phyloP scores from a whole-genome alignment of 352 stramenopile genomes.

The Globisporangium apiculatum region DNA sequence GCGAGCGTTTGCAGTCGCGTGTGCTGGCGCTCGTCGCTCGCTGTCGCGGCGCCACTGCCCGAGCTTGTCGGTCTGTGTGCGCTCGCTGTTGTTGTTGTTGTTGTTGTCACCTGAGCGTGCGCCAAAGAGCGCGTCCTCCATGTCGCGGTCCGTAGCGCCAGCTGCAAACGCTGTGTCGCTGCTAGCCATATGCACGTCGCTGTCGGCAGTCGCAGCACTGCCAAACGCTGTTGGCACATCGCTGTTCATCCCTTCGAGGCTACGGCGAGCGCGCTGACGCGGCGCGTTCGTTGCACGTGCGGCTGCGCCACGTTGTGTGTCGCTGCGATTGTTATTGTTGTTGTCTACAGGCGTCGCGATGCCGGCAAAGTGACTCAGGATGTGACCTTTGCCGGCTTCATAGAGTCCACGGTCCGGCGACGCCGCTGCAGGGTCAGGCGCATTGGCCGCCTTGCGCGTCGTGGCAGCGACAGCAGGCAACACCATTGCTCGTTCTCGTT shows the following conservation, averaged over 20 bases:
- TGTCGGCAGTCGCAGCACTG: background rate
- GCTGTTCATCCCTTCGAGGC: conserved; percentile 6
- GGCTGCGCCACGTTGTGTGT: background rate
- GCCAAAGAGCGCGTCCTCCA: conserved; percentile 17
- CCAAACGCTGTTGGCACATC: background rate
- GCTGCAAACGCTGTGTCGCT: background rate
- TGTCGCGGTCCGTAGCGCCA: conserved; percentile 5
- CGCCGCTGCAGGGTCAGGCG: background rate
- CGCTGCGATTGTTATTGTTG: conserved; percentile 2
- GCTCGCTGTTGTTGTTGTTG: conserved; percentile 7
- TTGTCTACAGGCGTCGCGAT: conserved; percentile 28
- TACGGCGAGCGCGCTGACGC: conserved; percentile 8
- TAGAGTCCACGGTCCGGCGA: conserved; percentile 22
- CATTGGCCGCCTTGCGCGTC: conserved; percentile 4
- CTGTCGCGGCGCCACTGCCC: conserved; percentile 20
- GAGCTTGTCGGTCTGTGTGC: conserved; percentile 1
- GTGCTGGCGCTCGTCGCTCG: conserved; percentile 7
- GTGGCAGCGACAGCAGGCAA: conserved; percentile 4
- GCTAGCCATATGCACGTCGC: conserved; percentile 6
- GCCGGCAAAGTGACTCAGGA: conserved; percentile 57
- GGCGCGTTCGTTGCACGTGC: background rate
- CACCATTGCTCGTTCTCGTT: conserved; percentile 7
- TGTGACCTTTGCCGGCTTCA: conserved; percentile 42
- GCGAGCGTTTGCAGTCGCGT: background rate
- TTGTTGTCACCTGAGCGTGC: conserved; percentile 2